phyloP scores from a whole-genome alignment of 805 yeast genomes.

The Saccharomycopsis schoenii region DNA sequence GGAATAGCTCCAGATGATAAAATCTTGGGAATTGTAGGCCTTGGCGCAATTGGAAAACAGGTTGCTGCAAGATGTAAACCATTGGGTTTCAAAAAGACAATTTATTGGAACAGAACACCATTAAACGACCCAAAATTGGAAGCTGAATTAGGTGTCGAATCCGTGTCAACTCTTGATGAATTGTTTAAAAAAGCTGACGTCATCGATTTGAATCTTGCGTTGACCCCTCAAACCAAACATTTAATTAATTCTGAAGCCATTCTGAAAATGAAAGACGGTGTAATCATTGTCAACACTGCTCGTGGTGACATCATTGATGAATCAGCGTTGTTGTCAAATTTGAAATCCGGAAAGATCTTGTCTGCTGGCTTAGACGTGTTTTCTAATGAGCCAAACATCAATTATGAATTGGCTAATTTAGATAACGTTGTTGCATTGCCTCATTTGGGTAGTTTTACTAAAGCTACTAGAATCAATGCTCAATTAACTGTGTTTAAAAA shows the following conservation, averaged over 20 bases:
- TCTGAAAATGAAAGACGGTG: slow-evolving; percentile 67
- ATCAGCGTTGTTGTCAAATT: slow-evolving; percentile 40
- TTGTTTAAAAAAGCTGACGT: slow-evolving; percentile 25
- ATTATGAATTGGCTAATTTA: slow-evolving; percentile 47
- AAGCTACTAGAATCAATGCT: slow-evolving; percentile 56
- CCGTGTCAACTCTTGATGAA: slow-evolving; percentile 22
- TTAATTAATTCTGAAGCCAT: slow-evolving; percentile 40
- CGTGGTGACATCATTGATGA: slow-evolving; percentile 81
- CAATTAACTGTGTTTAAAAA: slow-evolving; percentile 76
- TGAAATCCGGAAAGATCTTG: slow-evolving; percentile 55
- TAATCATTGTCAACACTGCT: slow-evolving; percentile 70
- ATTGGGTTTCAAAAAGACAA: slow-evolving; percentile 34
- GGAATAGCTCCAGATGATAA: slow-evolving; percentile 34
- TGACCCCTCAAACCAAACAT: slow-evolving; percentile 30
- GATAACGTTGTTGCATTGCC: slow-evolving; percentile 77
- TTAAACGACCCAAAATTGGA: slow-evolving; percentile 28
- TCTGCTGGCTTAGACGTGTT: slow-evolving; percentile 70
- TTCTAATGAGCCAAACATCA: slow-evolving; percentile 63
- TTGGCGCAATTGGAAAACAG: slow-evolving; percentile 38
- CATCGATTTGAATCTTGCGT: slow-evolving; percentile 31
- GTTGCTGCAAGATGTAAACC: slow-evolving; percentile 34
- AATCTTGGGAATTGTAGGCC: slow-evolving; percentile 37
- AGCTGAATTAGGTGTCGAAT: slow-evolving; percentile 26
- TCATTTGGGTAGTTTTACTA: slow-evolving; percentile 78
- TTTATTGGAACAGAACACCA: slow-evolving; percentile 33